Evolutionary conservation across 139 green algal genomes (phyloP), one percentile per base, ranked within the genome.

Genomic region (Chlorella vulgaris): DNA sequence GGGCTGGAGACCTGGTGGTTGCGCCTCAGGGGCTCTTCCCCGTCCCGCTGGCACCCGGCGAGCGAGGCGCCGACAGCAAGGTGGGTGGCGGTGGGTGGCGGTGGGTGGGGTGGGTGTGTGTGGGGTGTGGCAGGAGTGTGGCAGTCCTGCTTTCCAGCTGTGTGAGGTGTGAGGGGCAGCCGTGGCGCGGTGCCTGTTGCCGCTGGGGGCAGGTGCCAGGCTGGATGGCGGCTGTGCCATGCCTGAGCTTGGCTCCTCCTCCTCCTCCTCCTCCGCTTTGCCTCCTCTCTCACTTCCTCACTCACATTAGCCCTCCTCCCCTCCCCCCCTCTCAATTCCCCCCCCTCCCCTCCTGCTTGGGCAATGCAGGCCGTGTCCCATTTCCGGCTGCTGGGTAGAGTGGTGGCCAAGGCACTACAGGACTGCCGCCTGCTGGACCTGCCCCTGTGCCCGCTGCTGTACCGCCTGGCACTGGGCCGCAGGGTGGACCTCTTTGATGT

Each of bases 401-500:
- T 91, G 13, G 88, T 98, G 82, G 96, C 88, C 70, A 98, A 98
- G 85, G 96, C 95, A 7, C 86, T 99, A 63, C 94, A 98, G 73
- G 96, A 99, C 85, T 73, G 83, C 47, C 90, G 96, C 31, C 86
- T 99, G 78, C 89, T 99, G 83, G 96, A 99, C 85, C 63, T 99
- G 62, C 88, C 93, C 0, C 83, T 99, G 60, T 94, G 88, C 47
- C 90, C 91, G 53, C 76, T 91, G 53, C 98, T 99, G 85, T 98
- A 95, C 87, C 80, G 87, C 43, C 81, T 97, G 35, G 40, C 90
- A 0, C 66, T 94, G 70, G 90, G 69, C 38, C 74, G 63, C 58
- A 82, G 80, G 0, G 80, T 97, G n/a, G 92, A 95, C 82, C 80
- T 98, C 67, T 88, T 91, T 76, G 91, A 97, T 86, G 85, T 98